Conservation (phyloP, 2,329 filamentous ascomycete genomes). For the Clonostachys byssicola region DNA sequence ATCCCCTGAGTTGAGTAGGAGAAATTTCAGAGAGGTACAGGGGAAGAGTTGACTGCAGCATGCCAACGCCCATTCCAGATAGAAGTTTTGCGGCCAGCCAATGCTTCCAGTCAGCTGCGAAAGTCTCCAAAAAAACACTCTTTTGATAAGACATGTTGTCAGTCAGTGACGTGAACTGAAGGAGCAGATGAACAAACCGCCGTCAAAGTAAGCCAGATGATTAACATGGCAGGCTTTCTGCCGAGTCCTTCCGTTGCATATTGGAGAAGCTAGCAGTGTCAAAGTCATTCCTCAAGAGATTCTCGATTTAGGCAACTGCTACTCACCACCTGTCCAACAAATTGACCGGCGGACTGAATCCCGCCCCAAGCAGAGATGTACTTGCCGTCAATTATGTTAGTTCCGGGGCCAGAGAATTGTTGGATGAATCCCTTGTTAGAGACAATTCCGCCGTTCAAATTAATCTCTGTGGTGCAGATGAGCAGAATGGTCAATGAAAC, state of each 20-base stretch:
- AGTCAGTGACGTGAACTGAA: too few relatives aligned
- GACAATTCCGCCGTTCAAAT: conserved; percentile 29
- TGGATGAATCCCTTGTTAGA: conserved; percentile 33
- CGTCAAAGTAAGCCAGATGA: conserved; percentile 24
- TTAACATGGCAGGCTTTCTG: conserved; percentile 25
- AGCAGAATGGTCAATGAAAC: conserved; percentile 11
- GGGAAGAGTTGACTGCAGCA: conserved; percentile 31
- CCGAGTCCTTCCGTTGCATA: conserved; percentile 25
- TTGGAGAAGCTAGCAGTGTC: conserved; percentile 17
- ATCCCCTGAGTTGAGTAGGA: conserved; percentile 29
- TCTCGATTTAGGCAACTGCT: background rate
- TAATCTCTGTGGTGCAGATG: conserved; percentile 7
- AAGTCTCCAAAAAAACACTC: conserved; percentile 24
- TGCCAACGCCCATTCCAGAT: conserved; percentile 28
- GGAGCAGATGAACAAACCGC: conserved; percentile 12
- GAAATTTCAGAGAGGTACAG: conserved; percentile 32
- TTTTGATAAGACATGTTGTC: too few relatives aligned
- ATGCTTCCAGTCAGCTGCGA: conserved; percentile 27
- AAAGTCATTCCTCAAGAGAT: background rate
- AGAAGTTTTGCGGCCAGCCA: conserved; percentile 27
- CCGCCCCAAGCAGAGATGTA: conserved; percentile 32
- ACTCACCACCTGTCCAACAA: conserved; percentile 27
- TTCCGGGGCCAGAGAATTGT: conserved; percentile 21
- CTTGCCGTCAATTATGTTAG: conserved; percentile 22
- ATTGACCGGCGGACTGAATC: conserved; percentile 29